phyloP scores from a whole-genome alignment of 768 basidiomycete species.

The Rhizopogon roseolus region DNA sequence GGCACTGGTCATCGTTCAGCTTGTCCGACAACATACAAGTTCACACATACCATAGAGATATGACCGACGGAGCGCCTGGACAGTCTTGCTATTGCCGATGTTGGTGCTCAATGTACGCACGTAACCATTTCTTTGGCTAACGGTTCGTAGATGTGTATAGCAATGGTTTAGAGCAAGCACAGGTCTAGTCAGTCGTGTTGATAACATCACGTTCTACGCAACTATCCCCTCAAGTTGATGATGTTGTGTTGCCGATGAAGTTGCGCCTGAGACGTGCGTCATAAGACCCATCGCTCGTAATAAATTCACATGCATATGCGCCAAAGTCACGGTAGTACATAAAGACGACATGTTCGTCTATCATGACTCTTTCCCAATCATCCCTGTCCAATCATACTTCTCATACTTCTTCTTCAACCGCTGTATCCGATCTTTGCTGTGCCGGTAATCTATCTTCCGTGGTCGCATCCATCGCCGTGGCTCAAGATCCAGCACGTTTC shows the following conservation, averaged over 20 bases:
- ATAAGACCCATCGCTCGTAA: too few species aligned
- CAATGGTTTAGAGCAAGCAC: too few species aligned
- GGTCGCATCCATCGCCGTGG: slow-evolving; percentile 84
- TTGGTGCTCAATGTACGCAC: not conserved
- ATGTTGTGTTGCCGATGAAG: too few species aligned
- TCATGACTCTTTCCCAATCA: slow-evolving; percentile 43
- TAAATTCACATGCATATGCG: too few species aligned
- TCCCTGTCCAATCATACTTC: slow-evolving; percentile 76
- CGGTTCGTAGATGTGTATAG: not conserved
- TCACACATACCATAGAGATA: not conserved
- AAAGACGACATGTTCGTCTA: too few species aligned
- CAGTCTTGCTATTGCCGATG: not conserved
- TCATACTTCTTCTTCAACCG: slow-evolving; percentile 73
- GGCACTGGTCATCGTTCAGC: slow-evolving; percentile 49
- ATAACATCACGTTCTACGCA: too few species aligned
- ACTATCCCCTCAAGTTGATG: too few species aligned
- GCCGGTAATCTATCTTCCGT: slow-evolving; percentile 61
- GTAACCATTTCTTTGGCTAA: not conserved
- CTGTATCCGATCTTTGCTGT: slow-evolving; percentile 65
- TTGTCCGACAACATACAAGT: not conserved
- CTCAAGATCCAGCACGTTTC: slow-evolving; percentile 84
- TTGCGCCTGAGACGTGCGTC: too few species aligned
- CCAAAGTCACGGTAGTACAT: too few species aligned
- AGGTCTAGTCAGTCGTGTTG: not conserved
- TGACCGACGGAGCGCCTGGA: not conserved